Evolutionary conservation across 805 yeast species (phyloP).

Genomic region (Wickerhamomyces subpelliculosus): DNA sequence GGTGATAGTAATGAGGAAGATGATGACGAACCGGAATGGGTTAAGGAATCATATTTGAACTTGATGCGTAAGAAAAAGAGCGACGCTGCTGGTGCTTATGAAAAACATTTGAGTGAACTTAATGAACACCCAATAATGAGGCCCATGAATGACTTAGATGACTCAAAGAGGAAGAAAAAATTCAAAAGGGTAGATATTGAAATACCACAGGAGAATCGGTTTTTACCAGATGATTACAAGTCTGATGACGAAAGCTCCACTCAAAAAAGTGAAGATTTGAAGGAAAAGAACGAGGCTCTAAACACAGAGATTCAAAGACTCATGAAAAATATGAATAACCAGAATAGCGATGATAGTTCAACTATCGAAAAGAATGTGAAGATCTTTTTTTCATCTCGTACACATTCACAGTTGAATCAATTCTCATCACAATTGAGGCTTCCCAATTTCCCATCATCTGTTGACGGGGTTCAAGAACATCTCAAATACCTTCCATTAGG

Average conservation of each 20-base stretch:
- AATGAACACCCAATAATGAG: slow-evolving; percentile 10
- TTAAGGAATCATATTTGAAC: slow-evolving; percentile 33
- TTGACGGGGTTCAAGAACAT: slow-evolving; percentile 39
- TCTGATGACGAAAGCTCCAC: slow-evolving; percentile 21
- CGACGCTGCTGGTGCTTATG: slow-evolving; percentile 26
- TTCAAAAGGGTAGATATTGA: slow-evolving; percentile 19
- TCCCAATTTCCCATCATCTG: slow-evolving; percentile 59
- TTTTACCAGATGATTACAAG: slow-evolving; percentile 31
- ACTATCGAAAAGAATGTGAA: slow-evolving; percentile 31
- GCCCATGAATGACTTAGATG: slow-evolving; percentile 5
- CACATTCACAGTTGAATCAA: slow-evolving; percentile 84
- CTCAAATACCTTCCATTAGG: slow-evolving; percentile 69
- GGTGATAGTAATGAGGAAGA: slow-evolving; percentile 33
- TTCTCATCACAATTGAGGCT: slow-evolving; percentile 65
- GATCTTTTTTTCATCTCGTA: slow-evolving; percentile 73
- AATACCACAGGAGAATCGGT: slow-evolving; percentile 31
- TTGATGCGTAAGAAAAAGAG: slow-evolving; percentile 18
- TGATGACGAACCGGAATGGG: slow-evolving; percentile 70
- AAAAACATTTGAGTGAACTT: slow-evolving; percentile 25
- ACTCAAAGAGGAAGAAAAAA: slow-evolving; percentile 11
- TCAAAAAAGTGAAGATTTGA: slow-evolving; percentile 6
- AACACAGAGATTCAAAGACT: slow-evolving; percentile 42
- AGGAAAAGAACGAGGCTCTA: slow-evolving; percentile 27
- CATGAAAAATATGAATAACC: slow-evolving; percentile 33
- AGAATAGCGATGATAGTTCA: slow-evolving; percentile 11